A percentile compares a stretch with the other conserved stretches of the same genome.
These are phyloP conservation scores for Debaryomyces tyrocola DNA, from an alignment of 805 yeast genomes.

Conservation along the genomic window DNA sequence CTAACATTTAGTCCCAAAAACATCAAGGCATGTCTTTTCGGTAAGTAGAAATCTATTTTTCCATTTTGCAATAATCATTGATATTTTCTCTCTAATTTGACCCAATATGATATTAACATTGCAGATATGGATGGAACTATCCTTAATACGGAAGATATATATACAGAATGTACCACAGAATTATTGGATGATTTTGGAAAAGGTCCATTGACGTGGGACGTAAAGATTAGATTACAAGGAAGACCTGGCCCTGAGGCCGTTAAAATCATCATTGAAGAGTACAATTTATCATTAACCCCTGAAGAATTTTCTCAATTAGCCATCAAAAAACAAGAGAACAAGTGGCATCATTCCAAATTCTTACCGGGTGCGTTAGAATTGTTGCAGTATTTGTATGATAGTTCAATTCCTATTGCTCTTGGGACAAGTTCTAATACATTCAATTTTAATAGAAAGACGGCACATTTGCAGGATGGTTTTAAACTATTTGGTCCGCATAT, in stretches of 20 bases:
- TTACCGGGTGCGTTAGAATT: slow-evolving; percentile 86
- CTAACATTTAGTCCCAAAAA: neutral
- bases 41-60: slow-evolving; percentile 34
- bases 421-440: slow-evolving; percentile 78
- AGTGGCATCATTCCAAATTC: slow-evolving; percentile 66
- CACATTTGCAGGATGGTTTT: slow-evolving; percentile 63
- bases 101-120: slow-evolving; percentile 3
- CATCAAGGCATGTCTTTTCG: slow-evolving; percentile 69
- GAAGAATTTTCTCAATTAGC: slow-evolving; percentile 61
- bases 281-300: slow-evolving; percentile 62
- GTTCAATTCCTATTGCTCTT: slow-evolving; percentile 75
- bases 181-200: slow-evolving; percentile 66
- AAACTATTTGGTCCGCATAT: slow-evolving; percentile 61
- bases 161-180: slow-evolving; percentile 74
- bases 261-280: slow-evolving; percentile 62
- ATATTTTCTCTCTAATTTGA: slow-evolving; percentile 6
- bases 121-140: slow-evolving; percentile 93
- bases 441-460: slow-evolving; percentile 72
- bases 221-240: slow-evolving; percentile 86
- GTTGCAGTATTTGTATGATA: slow-evolving; percentile 49
- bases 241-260: slow-evolving; percentile 82
- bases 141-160: slow-evolving; percentile 88
- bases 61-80: neutral
- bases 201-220: slow-evolving; percentile 87
- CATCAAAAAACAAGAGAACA: slow-evolving; percentile 50